These are phyloP conservation scores for Aspergillus oerlinghausenensis DNA, from an alignment of 2,329 filamentous ascomycete genomes.

Conservation along the genomic window DNA sequence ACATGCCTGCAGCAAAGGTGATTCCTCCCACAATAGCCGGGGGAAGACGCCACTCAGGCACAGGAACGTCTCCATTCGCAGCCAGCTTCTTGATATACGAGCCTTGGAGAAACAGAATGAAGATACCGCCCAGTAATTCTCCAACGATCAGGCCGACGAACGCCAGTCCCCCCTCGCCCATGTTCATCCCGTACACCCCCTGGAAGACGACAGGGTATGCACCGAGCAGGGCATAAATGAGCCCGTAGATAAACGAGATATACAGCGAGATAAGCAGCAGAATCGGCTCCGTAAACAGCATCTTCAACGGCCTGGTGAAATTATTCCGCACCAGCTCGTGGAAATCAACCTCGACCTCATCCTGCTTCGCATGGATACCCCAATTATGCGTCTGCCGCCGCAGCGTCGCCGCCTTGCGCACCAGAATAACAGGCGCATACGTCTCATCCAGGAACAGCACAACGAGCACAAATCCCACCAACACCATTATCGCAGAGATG, in stretches of 20 bases:
- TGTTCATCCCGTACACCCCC: slow-evolving; percentile 27
- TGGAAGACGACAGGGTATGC: slow-evolving; percentile 31
- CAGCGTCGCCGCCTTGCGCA: slow-evolving; percentile 43
- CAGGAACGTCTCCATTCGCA: slow-evolving; percentile 25
- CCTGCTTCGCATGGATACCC: slow-evolving; percentile 55
- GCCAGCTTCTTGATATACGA: slow-evolving; percentile 27
- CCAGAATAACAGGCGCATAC: slow-evolving; percentile 44
- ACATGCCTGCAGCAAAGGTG: slow-evolving; percentile 32
- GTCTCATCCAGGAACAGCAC: slow-evolving; percentile 50
- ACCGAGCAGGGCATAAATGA: slow-evolving; percentile 30
- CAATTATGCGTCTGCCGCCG: slow-evolving; percentile 54
- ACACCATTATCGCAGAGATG: slow-evolving; percentile 52
- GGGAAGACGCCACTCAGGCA: slow-evolving; percentile 34
- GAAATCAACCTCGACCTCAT: slow-evolving; percentile 51
- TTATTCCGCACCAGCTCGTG: slow-evolving; percentile 46
- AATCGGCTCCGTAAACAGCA: slow-evolving; percentile 40
- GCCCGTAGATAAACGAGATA: slow-evolving; percentile 31
- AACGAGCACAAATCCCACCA: slow-evolving; percentile 36
- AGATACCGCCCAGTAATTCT: slow-evolving; percentile 24
- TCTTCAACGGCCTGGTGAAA: slow-evolving; percentile 40
- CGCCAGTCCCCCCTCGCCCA: slow-evolving; percentile 26
- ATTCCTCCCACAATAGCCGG: slow-evolving; percentile 30
- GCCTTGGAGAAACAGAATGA: slow-evolving; percentile 25
- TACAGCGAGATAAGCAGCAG: slow-evolving; percentile 30
- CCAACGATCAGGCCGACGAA: slow-evolving; percentile 32